phyloP scores from a whole-genome alignment of 2,329 filamentous ascomycete species.

The Lecanicillium sp. region DNA sequence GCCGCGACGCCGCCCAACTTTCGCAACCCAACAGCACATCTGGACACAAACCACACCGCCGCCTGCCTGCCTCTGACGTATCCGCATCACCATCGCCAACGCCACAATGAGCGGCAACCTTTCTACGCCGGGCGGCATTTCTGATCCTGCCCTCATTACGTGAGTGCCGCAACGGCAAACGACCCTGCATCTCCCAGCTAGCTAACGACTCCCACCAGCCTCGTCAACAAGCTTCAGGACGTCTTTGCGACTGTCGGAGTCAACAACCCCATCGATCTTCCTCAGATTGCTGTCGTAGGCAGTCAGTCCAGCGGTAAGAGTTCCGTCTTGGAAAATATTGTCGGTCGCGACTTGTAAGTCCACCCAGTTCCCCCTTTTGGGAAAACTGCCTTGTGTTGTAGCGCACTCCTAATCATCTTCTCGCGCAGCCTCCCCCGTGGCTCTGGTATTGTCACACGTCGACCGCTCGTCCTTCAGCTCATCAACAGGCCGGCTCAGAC shows the following conservation, averaged over 20 bases:
- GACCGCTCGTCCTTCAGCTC: constrained; percentile 92
- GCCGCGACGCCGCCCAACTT: too few relatives aligned
- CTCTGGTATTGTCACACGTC: constrained; percentile 92
- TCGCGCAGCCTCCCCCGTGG: constrained; percentile 80
- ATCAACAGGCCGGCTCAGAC: constrained; percentile 78
- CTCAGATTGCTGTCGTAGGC: constrained; percentile 95
- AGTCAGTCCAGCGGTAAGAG: constrained; percentile 99
- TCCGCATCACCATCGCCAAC: not conserved
- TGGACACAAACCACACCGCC: not conserved
- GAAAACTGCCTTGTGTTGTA: constrained; percentile 8
- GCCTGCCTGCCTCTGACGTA: not conserved
- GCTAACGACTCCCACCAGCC: constrained; percentile 33
- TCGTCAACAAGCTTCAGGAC: constrained; percentile 99
- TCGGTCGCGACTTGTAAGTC: constrained; percentile 94
- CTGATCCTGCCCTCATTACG: constrained; percentile 61
- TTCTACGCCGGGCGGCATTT: constrained; percentile 49
- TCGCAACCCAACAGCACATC: not conserved
- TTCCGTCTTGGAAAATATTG: constrained; percentile 97
- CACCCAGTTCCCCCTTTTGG: constrained; percentile 10
- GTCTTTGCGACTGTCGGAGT: constrained; percentile 97
- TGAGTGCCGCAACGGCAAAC: constrained; percentile 25
- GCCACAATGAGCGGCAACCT: constrained; percentile 28
- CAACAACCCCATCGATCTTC: constrained; percentile 97
- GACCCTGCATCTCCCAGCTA: constrained; percentile 1
- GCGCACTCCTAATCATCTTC: constrained; percentile 10